Evolutionary conservation across 208 protist genomes (phyloP).

Genomic region (Acanthamoeba sp.): DNA sequence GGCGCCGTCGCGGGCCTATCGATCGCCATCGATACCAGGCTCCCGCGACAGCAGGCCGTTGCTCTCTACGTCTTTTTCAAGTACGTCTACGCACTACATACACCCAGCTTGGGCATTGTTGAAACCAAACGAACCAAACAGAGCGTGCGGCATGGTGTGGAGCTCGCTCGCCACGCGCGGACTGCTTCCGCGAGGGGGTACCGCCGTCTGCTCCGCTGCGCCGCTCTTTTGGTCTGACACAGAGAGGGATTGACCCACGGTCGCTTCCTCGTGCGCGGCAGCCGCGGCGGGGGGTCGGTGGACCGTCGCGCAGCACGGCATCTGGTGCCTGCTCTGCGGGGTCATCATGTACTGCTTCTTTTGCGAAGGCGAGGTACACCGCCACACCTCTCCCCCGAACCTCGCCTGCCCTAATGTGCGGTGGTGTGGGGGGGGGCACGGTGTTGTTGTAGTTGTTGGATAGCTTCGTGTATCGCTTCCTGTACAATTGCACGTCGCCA

Average conservation of each 20-base stretch:
- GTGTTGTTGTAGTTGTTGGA: not conserved
- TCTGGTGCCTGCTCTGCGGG: slow-evolving; percentile 51
- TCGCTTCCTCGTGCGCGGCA: too few relatives aligned
- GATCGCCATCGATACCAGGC: not conserved
- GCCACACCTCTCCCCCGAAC: too few relatives aligned
- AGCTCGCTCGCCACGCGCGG: not conserved
- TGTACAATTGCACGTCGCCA: slow-evolving; percentile 27
- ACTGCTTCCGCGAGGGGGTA: not conserved
- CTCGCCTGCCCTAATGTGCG: too few relatives aligned
- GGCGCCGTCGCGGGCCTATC: not conserved
- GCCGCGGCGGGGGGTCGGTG: not conserved
- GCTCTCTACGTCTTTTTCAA: slow-evolving; percentile 51
- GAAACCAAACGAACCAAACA: not conserved
- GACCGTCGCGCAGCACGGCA: not conserved
- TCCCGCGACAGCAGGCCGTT: slow-evolving; percentile 1
- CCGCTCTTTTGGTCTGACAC: too few relatives aligned
- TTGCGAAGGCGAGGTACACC: slow-evolving; percentile 30
- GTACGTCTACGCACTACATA: not conserved
- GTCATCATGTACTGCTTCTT: slow-evolving; percentile 66
- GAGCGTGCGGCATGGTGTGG: slow-evolving; percentile 12
- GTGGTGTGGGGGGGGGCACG: too few relatives aligned
- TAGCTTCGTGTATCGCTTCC: slow-evolving; percentile 53
- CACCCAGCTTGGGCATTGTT: too few relatives aligned
- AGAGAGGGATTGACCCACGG: too few relatives aligned
- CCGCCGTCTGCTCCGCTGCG: not conserved